These are phyloP conservation scores for Mikania micrantha DNA, from an alignment of 129 eudicot species.

Conservation along the genomic window DNA sequence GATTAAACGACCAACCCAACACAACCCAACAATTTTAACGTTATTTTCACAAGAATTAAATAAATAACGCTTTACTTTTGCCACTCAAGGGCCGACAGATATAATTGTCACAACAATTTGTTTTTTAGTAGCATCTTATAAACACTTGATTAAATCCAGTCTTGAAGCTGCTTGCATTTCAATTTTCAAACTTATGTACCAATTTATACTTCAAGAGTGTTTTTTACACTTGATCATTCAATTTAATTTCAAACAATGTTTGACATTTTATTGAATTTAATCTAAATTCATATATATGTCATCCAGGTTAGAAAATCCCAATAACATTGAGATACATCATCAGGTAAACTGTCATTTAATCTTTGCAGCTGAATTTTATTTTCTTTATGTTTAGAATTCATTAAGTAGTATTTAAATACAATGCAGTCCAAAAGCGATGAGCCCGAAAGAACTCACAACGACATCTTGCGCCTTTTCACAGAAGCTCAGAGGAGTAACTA, in stretches of 20 bases:
- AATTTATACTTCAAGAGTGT: not conserved
- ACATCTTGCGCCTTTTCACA: conserved; percentile 50
- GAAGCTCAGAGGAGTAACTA: conserved; percentile 74
- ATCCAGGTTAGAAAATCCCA: conserved; percentile 30
- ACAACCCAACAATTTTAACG: too few relatives aligned
- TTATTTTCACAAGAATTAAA: too few relatives aligned
- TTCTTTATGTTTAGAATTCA: not conserved
- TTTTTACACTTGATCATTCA: not conserved
- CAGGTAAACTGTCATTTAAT: conserved; percentile 28
- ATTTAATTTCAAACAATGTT: not conserved
- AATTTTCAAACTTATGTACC: too few relatives aligned
- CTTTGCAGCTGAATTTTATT: not conserved
- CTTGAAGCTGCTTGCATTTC: conserved; percentile 1
- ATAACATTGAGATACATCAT: conserved; percentile 28
- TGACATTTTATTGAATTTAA: not conserved
- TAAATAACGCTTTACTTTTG: too few relatives aligned
- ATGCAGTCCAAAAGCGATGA: conserved; percentile 11
- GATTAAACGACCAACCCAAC: too few relatives aligned
- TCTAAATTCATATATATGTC: not conserved
- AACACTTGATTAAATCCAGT: not conserved
- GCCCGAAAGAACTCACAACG: conserved; percentile 29
- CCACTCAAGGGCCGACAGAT: too few relatives aligned
- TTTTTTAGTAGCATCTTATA: not conserved
- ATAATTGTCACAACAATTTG: too few relatives aligned
- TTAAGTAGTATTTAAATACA: not conserved